Percentiles rank a stretch among this genome's conserved stretches.
These are phyloP conservation scores for Phytophthora sp. DNA, from an alignment of 352 stramenopile species.

Conservation along the genomic window DNA sequence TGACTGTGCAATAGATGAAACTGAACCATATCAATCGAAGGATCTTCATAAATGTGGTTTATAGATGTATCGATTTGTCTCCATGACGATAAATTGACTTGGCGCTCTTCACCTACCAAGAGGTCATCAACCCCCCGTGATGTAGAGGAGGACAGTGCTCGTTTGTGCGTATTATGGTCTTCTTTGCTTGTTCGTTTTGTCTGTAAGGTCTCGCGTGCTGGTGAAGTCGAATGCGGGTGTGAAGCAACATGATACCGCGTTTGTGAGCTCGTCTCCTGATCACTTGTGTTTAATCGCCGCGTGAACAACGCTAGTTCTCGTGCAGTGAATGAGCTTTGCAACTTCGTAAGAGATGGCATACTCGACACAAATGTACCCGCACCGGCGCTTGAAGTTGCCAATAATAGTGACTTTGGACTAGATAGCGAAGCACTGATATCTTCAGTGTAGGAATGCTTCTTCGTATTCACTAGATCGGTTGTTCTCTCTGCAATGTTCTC, in stretches of 20 bases:
- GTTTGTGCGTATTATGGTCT: slow-evolving; percentile 1
- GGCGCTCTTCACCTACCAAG: neutral
- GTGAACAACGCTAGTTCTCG: slow-evolving; percentile 32
- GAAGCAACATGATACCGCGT: slow-evolving; percentile 27
- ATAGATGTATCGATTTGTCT: slow-evolving; percentile 54
- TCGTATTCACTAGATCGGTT: neutral
- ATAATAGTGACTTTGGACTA: neutral
- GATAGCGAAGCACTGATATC: neutral
- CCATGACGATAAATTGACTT: slow-evolving; percentile 34
- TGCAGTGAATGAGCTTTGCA: slow-evolving; percentile 34
- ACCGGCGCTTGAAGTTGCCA: neutral
- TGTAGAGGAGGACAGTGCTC: neutral
- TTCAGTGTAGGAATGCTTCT: neutral
- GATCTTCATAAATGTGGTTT: slow-evolving; percentile 65
- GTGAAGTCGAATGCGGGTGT: slow-evolving; percentile 10
- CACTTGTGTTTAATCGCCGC: slow-evolving; percentile 5
- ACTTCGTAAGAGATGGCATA: slow-evolving; percentile 27
- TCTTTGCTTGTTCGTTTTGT: neutral
- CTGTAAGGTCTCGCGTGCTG: neutral
- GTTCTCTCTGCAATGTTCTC: too few species aligned
- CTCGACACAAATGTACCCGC: slow-evolving; percentile 20
- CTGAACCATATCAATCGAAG: slow-evolving; percentile 56
- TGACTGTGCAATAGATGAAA: slow-evolving; percentile 44
- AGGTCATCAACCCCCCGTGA: neutral
- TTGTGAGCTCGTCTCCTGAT: neutral